These are phyloP conservation scores for Mycosphaerelloides madeirae DNA, from an alignment of 2,329 filamentous ascomycete genomes.

Conservation along the genomic window DNA sequence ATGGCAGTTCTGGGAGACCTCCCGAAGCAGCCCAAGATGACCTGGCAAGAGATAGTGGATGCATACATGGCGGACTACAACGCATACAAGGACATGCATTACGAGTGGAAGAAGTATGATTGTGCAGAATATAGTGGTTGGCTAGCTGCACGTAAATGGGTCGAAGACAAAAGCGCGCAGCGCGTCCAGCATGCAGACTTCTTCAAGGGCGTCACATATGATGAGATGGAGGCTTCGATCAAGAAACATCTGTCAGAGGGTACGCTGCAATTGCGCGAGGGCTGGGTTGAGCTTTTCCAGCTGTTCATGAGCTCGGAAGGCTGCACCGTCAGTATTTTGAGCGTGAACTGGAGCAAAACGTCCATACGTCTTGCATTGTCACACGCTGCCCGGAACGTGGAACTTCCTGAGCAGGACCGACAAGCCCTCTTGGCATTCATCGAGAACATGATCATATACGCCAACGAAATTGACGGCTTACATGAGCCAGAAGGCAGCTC, in stretches of 20 bases:
- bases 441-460: constrained; percentile 21
- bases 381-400: constrained; percentile 4
- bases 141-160: constrained; percentile 32
- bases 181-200: constrained; percentile 38
- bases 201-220: constrained; percentile 35
- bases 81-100: constrained; percentile 29
- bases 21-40: constrained; percentile 23
- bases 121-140: constrained; percentile 35
- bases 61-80: constrained; percentile 41
- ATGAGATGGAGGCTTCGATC: constrained; percentile 27
- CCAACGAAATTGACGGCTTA: constrained; percentile 35
- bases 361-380: constrained; percentile 35
- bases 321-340: constrained; percentile 35
- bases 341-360: constrained; percentile 45
- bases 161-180: constrained; percentile 40
- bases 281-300: constrained; percentile 34
- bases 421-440: constrained; percentile 8
- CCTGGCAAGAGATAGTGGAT: constrained; percentile 36
- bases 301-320: constrained; percentile 9
- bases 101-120: constrained; percentile 25
- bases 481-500: constrained; percentile 22
- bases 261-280: constrained; percentile 34
- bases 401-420: constrained; percentile 2
- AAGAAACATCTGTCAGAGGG: constrained; percentile 30
- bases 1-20: constrained; percentile 40